Evolutionary conservation across 1,284 basidiomycete genomes (phyloP).

Genomic region (Ustilago cynodontis): DNA sequence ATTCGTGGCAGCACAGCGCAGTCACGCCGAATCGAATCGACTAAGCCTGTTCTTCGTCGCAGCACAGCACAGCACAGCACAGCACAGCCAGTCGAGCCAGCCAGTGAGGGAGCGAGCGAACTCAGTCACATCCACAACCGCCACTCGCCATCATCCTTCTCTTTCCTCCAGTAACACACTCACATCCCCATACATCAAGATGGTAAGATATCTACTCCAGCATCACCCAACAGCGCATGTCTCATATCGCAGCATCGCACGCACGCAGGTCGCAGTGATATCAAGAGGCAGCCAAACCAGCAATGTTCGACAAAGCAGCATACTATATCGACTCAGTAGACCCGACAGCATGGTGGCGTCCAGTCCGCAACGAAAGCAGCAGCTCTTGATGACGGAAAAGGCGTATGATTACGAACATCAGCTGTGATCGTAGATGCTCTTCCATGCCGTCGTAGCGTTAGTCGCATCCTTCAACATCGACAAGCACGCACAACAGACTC

Average conservation of each 20-base stretch:
- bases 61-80: background rate
- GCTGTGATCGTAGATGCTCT: background rate
- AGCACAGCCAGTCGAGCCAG: constrained; percentile 13
- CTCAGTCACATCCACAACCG: constrained; percentile 25
- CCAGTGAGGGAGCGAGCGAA: background rate
- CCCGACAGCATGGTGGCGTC: background rate
- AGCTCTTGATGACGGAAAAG: background rate
- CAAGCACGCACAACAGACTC: no score
- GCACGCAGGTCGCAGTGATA: background rate
- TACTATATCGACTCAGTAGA: background rate
- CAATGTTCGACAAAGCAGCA: background rate
- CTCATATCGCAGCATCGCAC: background rate
- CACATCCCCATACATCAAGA: constrained; percentile 51
- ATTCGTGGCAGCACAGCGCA: constrained; percentile 6
- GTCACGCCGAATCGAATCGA: background rate
- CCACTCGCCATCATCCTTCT: constrained; percentile 39
- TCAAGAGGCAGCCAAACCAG: background rate
- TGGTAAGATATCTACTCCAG: constrained; percentile 40
- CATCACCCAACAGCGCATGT: constrained; percentile 13
- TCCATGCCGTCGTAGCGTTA: no score
- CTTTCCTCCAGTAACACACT: constrained; percentile 45
- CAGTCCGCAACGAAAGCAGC: background rate
- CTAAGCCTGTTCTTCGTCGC: background rate
- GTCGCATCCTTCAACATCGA: no score
- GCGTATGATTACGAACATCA: background rate